These are phyloP conservation scores for Fraxinus nigra DNA, from an alignment of 305 asterid species.

Conservation along the genomic window DNA sequence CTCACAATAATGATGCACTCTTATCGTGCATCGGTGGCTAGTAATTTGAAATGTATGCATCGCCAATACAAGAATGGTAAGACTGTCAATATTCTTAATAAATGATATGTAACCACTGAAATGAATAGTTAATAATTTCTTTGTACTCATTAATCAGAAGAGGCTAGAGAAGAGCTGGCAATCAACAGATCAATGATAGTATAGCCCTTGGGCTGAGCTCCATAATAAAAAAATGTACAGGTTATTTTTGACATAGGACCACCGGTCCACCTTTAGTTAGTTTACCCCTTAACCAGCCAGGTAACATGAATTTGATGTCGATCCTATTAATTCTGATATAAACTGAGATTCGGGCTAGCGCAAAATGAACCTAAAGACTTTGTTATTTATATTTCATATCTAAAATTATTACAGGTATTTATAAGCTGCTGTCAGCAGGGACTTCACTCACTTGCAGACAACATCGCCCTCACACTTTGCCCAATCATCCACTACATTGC, in stretches of 20 bases:
- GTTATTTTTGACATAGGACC: neutral
- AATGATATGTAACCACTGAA: neutral
- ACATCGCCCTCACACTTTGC: neutral
- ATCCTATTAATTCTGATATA: neutral
- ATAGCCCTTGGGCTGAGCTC: neutral
- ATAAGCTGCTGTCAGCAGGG: neutral
- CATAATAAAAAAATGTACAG: neutral
- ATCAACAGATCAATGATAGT: neutral
- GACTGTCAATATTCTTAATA: neutral
- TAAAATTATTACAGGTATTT: neutral
- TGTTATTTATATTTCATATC: neutral
- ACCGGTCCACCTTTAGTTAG: neutral
- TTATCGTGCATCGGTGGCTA: neutral
- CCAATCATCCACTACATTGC: neutral
- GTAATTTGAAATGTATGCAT: neutral
- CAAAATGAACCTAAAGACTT: neutral
- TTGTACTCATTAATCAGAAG: neutral
- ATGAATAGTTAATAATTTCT: neutral
- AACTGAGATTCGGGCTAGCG: neutral
- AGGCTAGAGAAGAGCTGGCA: neutral
- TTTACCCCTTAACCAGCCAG: neutral
- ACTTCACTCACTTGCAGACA: slow-evolving; percentile 5
- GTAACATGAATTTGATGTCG: neutral
- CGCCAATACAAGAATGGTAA: neutral
- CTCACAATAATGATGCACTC: neutral